These are phyloP conservation scores for Hypsizygus ulmarius DNA, from an alignment of 1,284 basidiomycete species.

Conservation along the genomic window DNA sequence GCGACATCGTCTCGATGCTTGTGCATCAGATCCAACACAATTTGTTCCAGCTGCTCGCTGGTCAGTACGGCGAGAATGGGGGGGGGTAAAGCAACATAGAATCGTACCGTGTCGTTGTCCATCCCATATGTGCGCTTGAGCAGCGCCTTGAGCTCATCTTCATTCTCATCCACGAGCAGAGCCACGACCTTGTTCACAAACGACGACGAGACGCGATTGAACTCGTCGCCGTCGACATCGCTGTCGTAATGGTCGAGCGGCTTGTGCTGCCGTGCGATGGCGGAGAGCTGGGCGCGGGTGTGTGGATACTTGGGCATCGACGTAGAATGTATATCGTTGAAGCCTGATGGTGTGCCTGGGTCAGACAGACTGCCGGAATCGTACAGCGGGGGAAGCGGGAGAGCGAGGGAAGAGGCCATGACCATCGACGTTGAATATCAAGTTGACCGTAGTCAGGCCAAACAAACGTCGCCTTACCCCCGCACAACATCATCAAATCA, in stretches of 20 bases:
- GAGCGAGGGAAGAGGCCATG: conserved; percentile 11
- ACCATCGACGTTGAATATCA: conserved; percentile 10
- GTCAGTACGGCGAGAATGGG: conserved; percentile 16
- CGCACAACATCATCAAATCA: too few relatives aligned
- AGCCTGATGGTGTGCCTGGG: conserved; percentile 6
- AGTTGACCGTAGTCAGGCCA: neutral
- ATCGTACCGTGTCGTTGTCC: conserved; percentile 70
- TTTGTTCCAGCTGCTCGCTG: conserved; percentile 60
- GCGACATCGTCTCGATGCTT: conserved; percentile 80
- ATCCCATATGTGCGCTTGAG: conserved; percentile 71
- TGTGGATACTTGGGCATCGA: conserved; percentile 61
- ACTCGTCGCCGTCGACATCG: conserved; percentile 58
- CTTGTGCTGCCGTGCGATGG: conserved; percentile 70
- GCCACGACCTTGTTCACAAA: conserved; percentile 69
- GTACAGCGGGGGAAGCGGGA: conserved; percentile 10
- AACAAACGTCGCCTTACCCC: conserved; percentile 4
- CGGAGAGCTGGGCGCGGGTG: conserved; percentile 71
- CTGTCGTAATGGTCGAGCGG: conserved; percentile 51
- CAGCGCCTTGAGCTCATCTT: conserved; percentile 78
- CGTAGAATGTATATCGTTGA: neutral
- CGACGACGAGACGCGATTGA: conserved; percentile 47
- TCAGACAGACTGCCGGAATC: conserved; percentile 13
- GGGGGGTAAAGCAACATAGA: conserved; percentile 14
- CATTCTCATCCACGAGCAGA: conserved; percentile 76
- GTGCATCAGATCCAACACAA: conserved; percentile 83